Conservation (phyloP, 768 basidiomycete genomes). For the Mycena capillaripes region DNA sequence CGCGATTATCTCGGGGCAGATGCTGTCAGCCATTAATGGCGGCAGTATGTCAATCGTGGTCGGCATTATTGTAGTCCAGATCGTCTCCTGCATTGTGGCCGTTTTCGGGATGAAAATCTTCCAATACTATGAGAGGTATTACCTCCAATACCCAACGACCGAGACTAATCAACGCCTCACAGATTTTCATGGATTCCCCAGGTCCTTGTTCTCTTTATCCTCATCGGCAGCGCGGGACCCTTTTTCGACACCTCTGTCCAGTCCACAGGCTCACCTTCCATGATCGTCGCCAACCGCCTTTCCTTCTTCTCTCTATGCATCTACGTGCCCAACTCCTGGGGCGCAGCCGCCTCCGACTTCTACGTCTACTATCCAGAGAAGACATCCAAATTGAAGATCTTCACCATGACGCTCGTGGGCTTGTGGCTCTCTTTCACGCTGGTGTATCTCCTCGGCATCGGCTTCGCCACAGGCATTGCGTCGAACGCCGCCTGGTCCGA, state of each 20-base stretch:
- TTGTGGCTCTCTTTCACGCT: background rate
- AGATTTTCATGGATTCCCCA: background rate
- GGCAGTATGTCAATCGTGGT: background rate
- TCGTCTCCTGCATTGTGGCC: background rate
- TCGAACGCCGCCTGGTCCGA: background rate
- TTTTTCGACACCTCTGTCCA: background rate
- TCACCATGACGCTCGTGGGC: background rate
- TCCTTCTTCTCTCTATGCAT: background rate
- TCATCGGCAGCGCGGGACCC: background rate
- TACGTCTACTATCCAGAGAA: background rate
- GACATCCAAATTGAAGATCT: background rate
- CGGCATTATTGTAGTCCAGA: background rate
- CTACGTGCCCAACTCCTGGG: background rate
- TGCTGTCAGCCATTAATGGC: background rate
- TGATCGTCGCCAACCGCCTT: background rate
- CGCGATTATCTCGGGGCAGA: background rate
- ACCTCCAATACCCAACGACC: background rate
- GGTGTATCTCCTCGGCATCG: background rate
- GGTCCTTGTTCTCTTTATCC: background rate
- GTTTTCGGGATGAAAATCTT: background rate
- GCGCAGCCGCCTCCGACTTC: background rate
- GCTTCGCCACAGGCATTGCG: background rate
- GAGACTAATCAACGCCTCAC: no score
- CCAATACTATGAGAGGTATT: slow-evolving; percentile 1
- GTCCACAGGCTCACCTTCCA: background rate